A percentile compares a stretch with the other conserved stretches of the same genome.
Evolutionary conservation across 2,329 filamentous ascomycete genomes (phyloP).

Genomic region (Lizonia empirigonia): DNA sequence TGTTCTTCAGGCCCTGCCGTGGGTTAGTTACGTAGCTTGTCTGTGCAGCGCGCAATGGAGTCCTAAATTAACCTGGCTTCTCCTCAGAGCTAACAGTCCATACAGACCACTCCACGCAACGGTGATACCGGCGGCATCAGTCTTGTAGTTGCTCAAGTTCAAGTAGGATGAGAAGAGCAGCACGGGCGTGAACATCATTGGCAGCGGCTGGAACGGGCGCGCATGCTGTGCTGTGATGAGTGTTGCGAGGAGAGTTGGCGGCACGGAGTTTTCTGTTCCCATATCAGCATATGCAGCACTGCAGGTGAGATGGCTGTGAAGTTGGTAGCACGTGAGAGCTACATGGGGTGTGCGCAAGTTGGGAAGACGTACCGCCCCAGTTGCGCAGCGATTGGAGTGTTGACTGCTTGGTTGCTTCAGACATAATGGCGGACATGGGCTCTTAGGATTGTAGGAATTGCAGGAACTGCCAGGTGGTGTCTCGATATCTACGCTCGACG

Average conservation of each 20-base stretch:
- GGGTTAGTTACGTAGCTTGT: neutral
- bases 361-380: constrained; percentile 57
- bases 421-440: neutral
- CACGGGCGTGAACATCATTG: constrained; percentile 70
- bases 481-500: neutral
- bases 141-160: constrained; percentile 66
- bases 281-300: too few relatives aligned
- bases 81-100: constrained; percentile 64
- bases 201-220: constrained; percentile 68
- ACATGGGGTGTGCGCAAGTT: neutral
- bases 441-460: neutral
- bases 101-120: constrained; percentile 71
- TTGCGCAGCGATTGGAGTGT: constrained; percentile 54
- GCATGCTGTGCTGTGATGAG: constrained; percentile 69
- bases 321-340: constrained; percentile 26
- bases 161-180: constrained; percentile 70
- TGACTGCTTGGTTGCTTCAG: constrained; percentile 42
- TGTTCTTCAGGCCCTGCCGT: constrained; percentile 50
- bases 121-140: constrained; percentile 67
- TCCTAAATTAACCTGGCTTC: constrained; percentile 52
- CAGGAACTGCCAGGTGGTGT: neutral
- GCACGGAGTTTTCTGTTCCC: constrained; percentile 70
- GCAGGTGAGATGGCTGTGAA: neutral
- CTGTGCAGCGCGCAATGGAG: neutral
- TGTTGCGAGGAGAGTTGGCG: constrained; percentile 68